These are phyloP conservation scores for Metschnikowia lochheadii DNA, from an alignment of 805 yeast genomes.

Conservation along the genomic window DNA sequence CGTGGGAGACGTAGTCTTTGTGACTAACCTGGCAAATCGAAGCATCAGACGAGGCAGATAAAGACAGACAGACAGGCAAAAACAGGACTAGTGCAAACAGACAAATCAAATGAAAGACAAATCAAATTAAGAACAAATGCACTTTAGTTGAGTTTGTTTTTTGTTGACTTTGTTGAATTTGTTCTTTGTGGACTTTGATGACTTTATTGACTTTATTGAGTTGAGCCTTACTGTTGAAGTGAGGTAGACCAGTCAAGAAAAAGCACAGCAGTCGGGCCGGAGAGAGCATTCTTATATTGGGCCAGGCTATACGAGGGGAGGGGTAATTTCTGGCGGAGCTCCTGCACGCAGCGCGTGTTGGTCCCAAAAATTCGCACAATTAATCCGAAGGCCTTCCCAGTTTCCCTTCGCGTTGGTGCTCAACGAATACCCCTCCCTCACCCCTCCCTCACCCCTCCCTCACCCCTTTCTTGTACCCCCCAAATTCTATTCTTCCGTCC, in stretches of 20 bases:
- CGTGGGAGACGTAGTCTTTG: conserved; percentile 15
- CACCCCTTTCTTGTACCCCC: not conserved
- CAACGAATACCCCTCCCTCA: conserved; percentile 12
- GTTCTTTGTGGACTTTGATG: no score
- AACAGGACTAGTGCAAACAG: no score
- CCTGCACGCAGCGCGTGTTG: conserved; percentile 8
- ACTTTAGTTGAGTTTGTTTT: no score
- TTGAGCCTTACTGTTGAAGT: not conserved
- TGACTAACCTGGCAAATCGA: conserved; percentile 15
- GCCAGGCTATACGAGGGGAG: conserved; percentile 13
- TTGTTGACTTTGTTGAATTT: no score
- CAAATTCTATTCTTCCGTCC: no score
- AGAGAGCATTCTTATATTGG: not conserved
- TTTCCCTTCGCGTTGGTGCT: not conserved
- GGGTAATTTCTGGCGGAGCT: conserved; percentile 13
- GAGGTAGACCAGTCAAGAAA: not conserved
- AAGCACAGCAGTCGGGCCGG: not conserved
- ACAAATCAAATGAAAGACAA: no score
- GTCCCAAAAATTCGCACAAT: conserved; percentile 8
- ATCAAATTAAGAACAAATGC: no score
- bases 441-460: conserved; percentile 11
- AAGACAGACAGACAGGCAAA: no score
- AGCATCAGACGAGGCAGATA: conserved; percentile 7
- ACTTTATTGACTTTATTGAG: no score
- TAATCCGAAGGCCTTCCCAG: conserved; percentile 8